phyloP scores from a whole-genome alignment of 345 rosid genomes.

The Corymbia maculata region DNA sequence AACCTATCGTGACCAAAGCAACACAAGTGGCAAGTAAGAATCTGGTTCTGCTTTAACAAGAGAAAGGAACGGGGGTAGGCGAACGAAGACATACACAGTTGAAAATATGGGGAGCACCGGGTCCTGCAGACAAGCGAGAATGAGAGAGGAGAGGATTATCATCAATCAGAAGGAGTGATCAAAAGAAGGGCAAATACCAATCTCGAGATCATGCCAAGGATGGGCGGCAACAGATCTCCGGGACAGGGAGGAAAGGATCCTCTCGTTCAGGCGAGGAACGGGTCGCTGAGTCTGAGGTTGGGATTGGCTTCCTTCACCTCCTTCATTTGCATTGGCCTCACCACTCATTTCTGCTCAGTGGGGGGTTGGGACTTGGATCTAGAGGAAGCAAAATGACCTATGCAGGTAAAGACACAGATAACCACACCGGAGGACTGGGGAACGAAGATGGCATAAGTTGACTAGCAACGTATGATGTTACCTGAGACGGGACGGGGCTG shows the following conservation, averaged over 20 bases:
- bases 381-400: not conserved
- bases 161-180: not conserved
- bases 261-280: constrained; percentile 74
- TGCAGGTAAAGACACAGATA: not conserved
- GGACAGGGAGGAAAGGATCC: constrained; percentile 93
- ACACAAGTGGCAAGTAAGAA: not conserved
- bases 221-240: constrained; percentile 91
- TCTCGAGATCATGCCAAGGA: constrained; percentile 99
- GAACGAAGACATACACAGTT: constrained; percentile 42
- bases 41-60: not conserved
- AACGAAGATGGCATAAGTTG: not conserved
- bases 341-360: constrained; percentile 31
- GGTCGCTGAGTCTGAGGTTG: constrained; percentile 1
- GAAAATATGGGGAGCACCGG: constrained; percentile 75
- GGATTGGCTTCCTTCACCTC: not conserved
- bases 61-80: not conserved
- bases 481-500: not conserved
- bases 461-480: not conserved
- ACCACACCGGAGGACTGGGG: not conserved
- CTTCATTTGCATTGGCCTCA: constrained; percentile 11
- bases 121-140: constrained; percentile 42
- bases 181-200: constrained; percentile 32
- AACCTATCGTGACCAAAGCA: constrained; percentile 32
- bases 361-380: not conserved
- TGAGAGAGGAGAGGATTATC: not conserved